Conservation (phyloP, 495 filamentous ascomycete genomes). For the Podospora didyma region DNA sequence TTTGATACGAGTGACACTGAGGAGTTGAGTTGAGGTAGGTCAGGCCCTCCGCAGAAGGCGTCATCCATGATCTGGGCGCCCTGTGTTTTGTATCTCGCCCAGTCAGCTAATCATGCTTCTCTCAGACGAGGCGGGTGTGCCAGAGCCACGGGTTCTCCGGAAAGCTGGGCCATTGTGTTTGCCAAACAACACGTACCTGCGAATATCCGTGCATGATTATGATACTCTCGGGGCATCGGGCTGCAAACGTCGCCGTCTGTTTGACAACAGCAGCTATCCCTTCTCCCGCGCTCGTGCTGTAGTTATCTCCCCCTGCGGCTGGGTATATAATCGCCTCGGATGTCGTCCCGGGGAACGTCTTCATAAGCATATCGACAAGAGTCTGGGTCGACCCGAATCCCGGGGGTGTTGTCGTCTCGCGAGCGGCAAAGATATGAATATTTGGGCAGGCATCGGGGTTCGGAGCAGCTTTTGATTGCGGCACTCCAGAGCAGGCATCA, state of each 20-base stretch:
- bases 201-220: constrained; percentile 58
- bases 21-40: constrained; percentile 45
- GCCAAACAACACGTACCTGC: constrained; percentile 33
- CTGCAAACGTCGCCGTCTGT: constrained; percentile 47
- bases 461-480: background rate
- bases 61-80: constrained; percentile 59
- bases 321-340: constrained; percentile 56
- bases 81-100: constrained; percentile 26
- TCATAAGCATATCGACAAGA: constrained; percentile 47
- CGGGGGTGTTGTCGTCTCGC: constrained; percentile 53
- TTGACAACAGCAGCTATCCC: constrained; percentile 49
- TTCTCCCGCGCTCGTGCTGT: constrained; percentile 43
- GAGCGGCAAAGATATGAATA: constrained; percentile 57
- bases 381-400: constrained; percentile 51
- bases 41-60: constrained; percentile 56
- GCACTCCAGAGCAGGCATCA: background rate
- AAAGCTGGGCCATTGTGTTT: background rate
- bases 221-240: constrained; percentile 46
- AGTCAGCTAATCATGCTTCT: too few species aligned
- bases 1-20: constrained; percentile 40
- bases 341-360: constrained; percentile 46
- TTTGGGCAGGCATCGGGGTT: constrained; percentile 34
- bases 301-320: constrained; percentile 51
- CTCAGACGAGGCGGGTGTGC: background rate
- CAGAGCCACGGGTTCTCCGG: background rate